These are phyloP conservation scores for Aspergillus novofumigatus DNA, from an alignment of 2,329 filamentous ascomycete genomes.

Conservation along the genomic window DNA sequence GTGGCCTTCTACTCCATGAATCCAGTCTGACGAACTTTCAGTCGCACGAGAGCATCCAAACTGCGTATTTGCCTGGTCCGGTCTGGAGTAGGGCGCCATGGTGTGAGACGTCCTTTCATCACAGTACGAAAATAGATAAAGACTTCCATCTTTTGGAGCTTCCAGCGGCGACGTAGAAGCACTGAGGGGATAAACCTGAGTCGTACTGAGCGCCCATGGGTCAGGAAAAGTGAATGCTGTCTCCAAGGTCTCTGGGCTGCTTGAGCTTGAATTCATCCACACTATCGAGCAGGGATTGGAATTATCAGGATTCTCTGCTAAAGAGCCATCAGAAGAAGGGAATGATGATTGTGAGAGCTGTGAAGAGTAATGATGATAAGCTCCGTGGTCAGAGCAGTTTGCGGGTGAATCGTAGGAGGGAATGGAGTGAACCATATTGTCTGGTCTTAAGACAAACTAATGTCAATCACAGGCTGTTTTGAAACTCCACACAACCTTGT, in stretches of 20 bases:
- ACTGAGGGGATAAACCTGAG: slow-evolving; percentile 10
- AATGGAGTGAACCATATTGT: slow-evolving; percentile 22
- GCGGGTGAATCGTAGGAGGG: slow-evolving; percentile 15
- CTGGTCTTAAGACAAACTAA: slow-evolving; percentile 1
- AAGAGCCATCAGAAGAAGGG: slow-evolving; percentile 9
- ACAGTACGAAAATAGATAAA: slow-evolving; percentile 9
- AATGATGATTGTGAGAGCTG: slow-evolving; percentile 16
- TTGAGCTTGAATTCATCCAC: slow-evolving; percentile 23
- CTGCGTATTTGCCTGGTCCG: slow-evolving; percentile 11
- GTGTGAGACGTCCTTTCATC: slow-evolving; percentile 7
- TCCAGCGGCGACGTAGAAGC: slow-evolving; percentile 9
- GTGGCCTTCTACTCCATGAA: slow-evolving; percentile 5
- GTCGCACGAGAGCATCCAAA: slow-evolving; percentile 6
- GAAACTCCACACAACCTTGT: neutral
- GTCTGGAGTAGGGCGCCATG: slow-evolving; percentile 9
- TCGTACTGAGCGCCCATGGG: slow-evolving; percentile 9
- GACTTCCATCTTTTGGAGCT: slow-evolving; percentile 5
- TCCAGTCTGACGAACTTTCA: slow-evolving; percentile 11
- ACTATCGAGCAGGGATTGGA: slow-evolving; percentile 12
- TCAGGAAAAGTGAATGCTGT: slow-evolving; percentile 14
- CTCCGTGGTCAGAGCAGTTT: slow-evolving; percentile 21
- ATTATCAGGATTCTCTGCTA: slow-evolving; percentile 11
- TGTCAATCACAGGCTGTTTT: neutral
- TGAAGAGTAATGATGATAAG: slow-evolving; percentile 12
- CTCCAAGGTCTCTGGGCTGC: slow-evolving; percentile 16